Conservation (phyloP, 345 rosid genomes). For the Raphanus sativus region DNA sequence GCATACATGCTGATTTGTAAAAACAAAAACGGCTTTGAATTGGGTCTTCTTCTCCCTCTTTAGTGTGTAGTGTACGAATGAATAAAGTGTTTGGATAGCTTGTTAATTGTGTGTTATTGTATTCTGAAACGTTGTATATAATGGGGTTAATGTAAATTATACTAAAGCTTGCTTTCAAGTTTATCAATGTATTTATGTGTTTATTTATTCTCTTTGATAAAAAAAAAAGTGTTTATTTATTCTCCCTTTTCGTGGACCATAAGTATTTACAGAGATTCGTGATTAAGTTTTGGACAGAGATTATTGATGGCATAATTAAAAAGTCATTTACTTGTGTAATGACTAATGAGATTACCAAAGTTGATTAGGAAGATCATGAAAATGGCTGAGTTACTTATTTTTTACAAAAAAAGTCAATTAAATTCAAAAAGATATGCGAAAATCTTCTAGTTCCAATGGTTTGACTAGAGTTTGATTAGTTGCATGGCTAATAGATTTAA, state of each 20-base stretch:
- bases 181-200: not conserved
- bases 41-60: not conserved
- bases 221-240: too few species aligned
- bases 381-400: too few species aligned
- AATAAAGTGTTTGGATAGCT: slow-evolving; percentile 18
- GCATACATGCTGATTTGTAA: slow-evolving; percentile 39
- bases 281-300: not conserved
- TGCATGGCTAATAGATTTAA: too few species aligned
- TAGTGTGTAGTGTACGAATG: not conserved
- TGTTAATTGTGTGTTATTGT: slow-evolving; percentile 11
- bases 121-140: slow-evolving; percentile 19
- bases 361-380: not conserved
- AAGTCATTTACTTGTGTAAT: not conserved
- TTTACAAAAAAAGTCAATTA: not conserved
- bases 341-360: too few species aligned
- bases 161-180: slow-evolving; percentile 19
- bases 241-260: slow-evolving; percentile 3
- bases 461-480: not conserved
- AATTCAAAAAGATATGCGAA: not conserved
- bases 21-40: slow-evolving; percentile 28
- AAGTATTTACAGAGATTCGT: not conserved
- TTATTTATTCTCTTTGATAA: not conserved
- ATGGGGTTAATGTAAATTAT: not conserved
- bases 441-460: not conserved
- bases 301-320: not conserved